A percentile compares a stretch with the other conserved stretches of the same genome.
Conservation (phyloP, 345 rosid species). For the Erysimum cheiranthoides region DNA sequence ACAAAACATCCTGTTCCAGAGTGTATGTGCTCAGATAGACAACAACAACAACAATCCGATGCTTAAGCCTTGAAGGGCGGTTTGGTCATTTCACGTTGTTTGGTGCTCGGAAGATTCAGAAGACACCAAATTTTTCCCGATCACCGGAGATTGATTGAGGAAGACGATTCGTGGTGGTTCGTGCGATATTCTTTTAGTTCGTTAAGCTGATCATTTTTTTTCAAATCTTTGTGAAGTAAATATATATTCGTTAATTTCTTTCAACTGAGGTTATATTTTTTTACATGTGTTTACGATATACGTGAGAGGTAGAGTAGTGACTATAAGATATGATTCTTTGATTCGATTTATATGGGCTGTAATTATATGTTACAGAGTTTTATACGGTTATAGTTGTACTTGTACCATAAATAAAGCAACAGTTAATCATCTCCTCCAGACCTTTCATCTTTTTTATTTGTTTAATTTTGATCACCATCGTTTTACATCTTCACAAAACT, state of each 20-base stretch:
- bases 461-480: neutral
- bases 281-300: slow-evolving; percentile 26
- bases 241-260: slow-evolving; percentile 20
- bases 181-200: slow-evolving; percentile 40
- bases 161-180: slow-evolving; percentile 24
- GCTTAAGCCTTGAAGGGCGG: neutral
- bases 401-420: slow-evolving; percentile 28
- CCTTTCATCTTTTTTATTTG: neutral
- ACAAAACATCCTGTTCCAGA: slow-evolving; percentile 92
- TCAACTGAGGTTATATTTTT: slow-evolving; percentile 16
- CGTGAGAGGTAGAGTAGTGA: slow-evolving; percentile 40
- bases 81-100: slow-evolving; percentile 11
- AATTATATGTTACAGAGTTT: slow-evolving; percentile 38
- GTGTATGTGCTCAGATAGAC: slow-evolving; percentile 73
- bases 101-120: neutral
- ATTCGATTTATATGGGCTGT: slow-evolving; percentile 43
- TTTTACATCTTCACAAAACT: neutral
- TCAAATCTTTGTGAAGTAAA: slow-evolving; percentile 20
- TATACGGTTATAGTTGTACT: slow-evolving; percentile 39
- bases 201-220: slow-evolving; percentile 10
- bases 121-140: slow-evolving; percentile 5
- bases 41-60: slow-evolving; percentile 34
- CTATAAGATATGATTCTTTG: slow-evolving; percentile 39
- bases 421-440: neutral
- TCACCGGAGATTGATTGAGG: slow-evolving; percentile 23